Evolutionary conservation across 345 rosid genomes (phyloP).

Genomic region (Raphanus sativus): DNA sequence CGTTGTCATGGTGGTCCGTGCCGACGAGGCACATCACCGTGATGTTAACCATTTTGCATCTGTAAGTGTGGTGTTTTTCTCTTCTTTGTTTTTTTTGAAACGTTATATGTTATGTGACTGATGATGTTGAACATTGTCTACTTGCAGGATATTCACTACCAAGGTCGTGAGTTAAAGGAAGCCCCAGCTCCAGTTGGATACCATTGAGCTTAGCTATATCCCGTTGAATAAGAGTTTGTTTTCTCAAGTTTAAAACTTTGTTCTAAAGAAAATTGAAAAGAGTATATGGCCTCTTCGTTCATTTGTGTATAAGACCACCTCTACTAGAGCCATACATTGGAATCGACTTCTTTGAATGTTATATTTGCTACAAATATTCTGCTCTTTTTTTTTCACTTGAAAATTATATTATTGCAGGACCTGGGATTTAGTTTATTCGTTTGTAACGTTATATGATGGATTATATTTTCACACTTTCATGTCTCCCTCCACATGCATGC

Average conservation of each 20-base stretch:
- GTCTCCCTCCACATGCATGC: not conserved
- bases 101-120: not conserved
- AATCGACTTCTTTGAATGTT: conserved; percentile 1
- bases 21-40: not conserved
- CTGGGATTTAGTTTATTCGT: too few species aligned
- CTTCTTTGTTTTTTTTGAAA: not conserved
- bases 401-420: too few species aligned
- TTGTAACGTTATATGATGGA: not conserved
- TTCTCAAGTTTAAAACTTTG: not conserved
- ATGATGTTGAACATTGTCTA: not conserved
- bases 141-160: conserved; percentile 64
- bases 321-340: conserved; percentile 3
- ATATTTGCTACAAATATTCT: not conserved
- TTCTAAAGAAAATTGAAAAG: not conserved
- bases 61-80: not conserved
- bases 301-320: conserved; percentile 1
- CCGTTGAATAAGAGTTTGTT: not conserved
- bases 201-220: conserved; percentile 37
- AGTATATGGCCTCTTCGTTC: not conserved
- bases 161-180: conserved; percentile 64
- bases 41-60: not conserved
- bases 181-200: conserved; percentile 70
- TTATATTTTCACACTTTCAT: too few species aligned
- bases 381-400: too few species aligned
- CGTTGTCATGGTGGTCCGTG: not conserved